Base-by-base conservation (phyloP, 75 land plant species). In the Selaginella tamariscina region DNA sequence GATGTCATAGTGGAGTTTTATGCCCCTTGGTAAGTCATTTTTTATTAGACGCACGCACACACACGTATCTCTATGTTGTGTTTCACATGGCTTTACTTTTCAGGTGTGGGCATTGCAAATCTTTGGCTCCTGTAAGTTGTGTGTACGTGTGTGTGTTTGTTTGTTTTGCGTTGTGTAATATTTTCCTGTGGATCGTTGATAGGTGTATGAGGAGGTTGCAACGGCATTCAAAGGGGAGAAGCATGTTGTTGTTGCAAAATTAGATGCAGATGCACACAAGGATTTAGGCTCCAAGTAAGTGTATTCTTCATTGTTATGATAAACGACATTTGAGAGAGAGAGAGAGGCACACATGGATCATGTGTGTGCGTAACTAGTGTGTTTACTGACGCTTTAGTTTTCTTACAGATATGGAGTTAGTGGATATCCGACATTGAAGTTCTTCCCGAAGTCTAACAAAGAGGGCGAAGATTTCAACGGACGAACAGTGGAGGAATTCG, bases 21-120 rank as follows among this genome's bases (percentile, higher is more conserved):
- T 78, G 98, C 98, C 29, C 98, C 98, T 44, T 93, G 98, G 98
- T 93, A 72, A 72, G 79, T 0, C 26, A 2, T 33, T 22, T 44
- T 11, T 11, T 65, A 65, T 27, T 65, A 8, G 11, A 5, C 27
- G 66, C 18, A 65, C 2, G 66, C 20, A 29, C 2, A 28, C 18
- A 18, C 2, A 28, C 66, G 24, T 39, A 15, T 39, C 49, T 39
- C 49, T n/a, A n/a, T n/a, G n/a, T n/a, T n/a, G n/a, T n/a, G n/a
- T n/a, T n/a, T n/a, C n/a, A n/a, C n/a, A n/a, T 32, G 32, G 33
- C 1, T 54, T 65, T 32, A 73, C 70, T 44, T 8, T 73, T 31
- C 78, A 93, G 98, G 98, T 93, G 98, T 81, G 98, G 98, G 31
- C 98, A 93, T 69, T 93, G 98, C 88, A 93, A 93, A 65, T 75